Conservation (phyloP, 441 rosid genomes). For the Euphorbia schlechtendalii region DNA sequence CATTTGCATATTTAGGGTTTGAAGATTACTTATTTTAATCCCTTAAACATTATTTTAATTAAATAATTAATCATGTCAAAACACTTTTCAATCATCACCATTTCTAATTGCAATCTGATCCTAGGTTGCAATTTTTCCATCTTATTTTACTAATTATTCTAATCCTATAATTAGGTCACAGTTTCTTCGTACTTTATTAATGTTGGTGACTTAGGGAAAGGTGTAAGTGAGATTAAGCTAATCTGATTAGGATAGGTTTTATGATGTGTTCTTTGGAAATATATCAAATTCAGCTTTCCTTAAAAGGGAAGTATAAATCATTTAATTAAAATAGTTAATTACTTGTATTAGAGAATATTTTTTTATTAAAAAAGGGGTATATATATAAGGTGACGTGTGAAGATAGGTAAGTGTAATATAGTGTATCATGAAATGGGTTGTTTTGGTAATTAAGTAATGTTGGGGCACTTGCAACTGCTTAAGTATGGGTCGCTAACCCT, state of each 20-base stretch:
- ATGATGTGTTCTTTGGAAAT: background rate
- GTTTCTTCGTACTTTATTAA: background rate
- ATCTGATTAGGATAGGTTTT: conserved; percentile 5
- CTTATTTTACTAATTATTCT: background rate
- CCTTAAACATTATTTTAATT: background rate
- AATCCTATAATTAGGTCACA: conserved; percentile 1
- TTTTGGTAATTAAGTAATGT: conserved; percentile 27
- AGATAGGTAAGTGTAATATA: conserved; percentile 14
- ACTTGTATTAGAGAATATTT: background rate
- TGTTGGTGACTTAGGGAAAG: background rate
- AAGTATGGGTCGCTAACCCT: conserved; percentile 16
- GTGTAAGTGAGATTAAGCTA: background rate
- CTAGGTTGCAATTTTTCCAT: background rate
- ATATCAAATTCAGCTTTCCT: conserved; percentile 29
- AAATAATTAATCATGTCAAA: conserved; percentile 8
- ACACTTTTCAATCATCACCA: conserved; percentile 16
- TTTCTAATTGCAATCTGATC: background rate
- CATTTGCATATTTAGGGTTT: background rate
- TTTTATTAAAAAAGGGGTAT: background rate
- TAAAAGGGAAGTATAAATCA: conserved; percentile 28
- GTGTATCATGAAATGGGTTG: conserved; percentile 20
- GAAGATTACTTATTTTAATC: background rate
- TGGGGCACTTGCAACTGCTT: conserved; percentile 13
- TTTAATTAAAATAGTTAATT: conserved; percentile 4
- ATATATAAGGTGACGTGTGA: conserved; percentile 8